Evolutionary conservation across 345 rosid genomes (phyloP).

Genomic region (Rhodamnia rubescens): DNA sequence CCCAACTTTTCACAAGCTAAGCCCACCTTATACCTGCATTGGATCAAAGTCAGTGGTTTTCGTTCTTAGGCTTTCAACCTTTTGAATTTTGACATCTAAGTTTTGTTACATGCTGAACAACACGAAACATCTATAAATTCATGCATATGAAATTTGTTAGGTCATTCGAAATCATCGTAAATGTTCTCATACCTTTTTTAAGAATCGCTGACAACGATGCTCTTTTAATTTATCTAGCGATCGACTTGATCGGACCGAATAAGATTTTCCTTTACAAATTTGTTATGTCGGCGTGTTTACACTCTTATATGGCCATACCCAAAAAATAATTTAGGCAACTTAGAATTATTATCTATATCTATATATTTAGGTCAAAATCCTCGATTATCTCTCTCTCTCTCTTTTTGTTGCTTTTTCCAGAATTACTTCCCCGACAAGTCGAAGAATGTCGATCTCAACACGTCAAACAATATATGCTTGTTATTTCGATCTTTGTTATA

Average conservation of each 20-base stretch:
- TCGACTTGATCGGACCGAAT: neutral
- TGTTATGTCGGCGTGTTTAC: neutral
- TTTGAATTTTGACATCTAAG: neutral
- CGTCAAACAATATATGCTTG: too few species aligned
- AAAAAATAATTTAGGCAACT: neutral
- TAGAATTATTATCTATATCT: neutral
- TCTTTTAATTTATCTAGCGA: neutral
- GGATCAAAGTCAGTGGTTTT: neutral
- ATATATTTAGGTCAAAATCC: neutral
- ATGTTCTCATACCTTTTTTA: neutral
- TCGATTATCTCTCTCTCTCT: neutral
- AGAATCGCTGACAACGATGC: neutral
- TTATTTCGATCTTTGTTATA: too few species aligned
- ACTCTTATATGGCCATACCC: neutral
- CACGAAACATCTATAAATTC: neutral
- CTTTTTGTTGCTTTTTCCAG: neutral
- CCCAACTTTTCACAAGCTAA: neutral
- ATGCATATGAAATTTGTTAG: neutral
- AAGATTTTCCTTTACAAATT: neutral
- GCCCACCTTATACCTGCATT: rapidly evolving
- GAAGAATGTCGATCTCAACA: neutral
- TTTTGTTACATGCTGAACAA: neutral
- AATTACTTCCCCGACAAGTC: neutral
- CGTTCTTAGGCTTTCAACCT: neutral
- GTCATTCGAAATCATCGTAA: neutral